phyloP scores from a whole-genome alignment of 192 early-diverging fungal species.

The Coemansia sp. region DNA sequence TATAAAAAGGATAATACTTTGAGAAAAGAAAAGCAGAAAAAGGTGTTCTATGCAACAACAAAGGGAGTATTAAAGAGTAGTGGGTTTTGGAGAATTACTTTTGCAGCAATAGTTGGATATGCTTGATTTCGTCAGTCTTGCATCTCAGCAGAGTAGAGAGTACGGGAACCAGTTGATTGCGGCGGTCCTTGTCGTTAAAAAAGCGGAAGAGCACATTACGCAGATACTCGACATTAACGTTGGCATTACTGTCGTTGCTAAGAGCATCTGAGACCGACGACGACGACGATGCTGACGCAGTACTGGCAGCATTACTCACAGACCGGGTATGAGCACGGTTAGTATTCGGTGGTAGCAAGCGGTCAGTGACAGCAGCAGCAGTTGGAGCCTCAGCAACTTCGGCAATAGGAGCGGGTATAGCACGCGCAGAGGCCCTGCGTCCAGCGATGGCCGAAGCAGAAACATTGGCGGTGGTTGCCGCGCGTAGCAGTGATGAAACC shows the following conservation, averaged over 20 bases:
- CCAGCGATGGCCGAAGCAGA: slow-evolving; percentile 11
- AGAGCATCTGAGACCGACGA: slow-evolving; percentile 7
- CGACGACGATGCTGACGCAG: slow-evolving; percentile 21
- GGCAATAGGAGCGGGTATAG: not conserved
- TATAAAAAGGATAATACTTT: not conserved
- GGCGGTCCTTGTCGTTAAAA: slow-evolving; percentile 56
- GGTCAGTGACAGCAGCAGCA: not conserved
- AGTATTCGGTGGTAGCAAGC: not conserved
- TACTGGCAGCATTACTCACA: slow-evolving; percentile 30
- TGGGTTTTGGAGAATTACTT: not conserved
- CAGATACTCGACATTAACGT: slow-evolving; percentile 55
- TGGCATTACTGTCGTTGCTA: slow-evolving; percentile 1
- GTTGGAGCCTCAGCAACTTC: not conserved
- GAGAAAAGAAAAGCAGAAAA: not conserved
- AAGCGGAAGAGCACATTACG: slow-evolving; percentile 57
- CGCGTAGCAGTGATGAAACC: slow-evolving; percentile 53
- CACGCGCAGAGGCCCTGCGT: slow-evolving; percentile 10
- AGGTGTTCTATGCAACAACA: not conserved
- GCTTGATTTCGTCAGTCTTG: slow-evolving; percentile 64
- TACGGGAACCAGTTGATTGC: slow-evolving; percentile 66
- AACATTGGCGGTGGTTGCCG: slow-evolving; percentile 40
- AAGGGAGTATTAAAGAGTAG: not conserved
- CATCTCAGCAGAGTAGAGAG: slow-evolving; percentile 66
- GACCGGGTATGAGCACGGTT: slow-evolving; percentile 25
- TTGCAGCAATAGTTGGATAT: slow-evolving; percentile 46